Evolutionary conservation across 805 yeast genomes (phyloP).

Genomic region (Candida ficus): DNA sequence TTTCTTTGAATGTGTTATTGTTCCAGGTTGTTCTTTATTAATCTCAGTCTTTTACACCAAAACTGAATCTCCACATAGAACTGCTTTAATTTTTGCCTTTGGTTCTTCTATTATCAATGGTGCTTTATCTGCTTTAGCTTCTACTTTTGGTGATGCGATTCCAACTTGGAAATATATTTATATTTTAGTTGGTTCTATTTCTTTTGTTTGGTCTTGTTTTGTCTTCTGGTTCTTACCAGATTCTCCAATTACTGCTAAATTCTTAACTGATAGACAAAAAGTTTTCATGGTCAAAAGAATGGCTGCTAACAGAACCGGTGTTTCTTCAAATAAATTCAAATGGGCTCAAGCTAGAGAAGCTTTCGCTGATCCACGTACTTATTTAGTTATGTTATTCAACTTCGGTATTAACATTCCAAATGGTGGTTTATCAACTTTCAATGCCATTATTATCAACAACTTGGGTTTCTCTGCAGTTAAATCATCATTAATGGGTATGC

Average conservation of each 20-base stretch:
- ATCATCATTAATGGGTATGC: constrained; percentile 24
- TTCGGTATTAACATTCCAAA: constrained; percentile 29
- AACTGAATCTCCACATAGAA: constrained; percentile 37
- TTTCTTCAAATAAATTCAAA: constrained; percentile 35
- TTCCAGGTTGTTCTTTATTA: constrained; percentile 37
- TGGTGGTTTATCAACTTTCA: constrained; percentile 29
- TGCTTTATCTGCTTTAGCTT: constrained; percentile 40
- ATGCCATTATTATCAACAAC: constrained; percentile 24
- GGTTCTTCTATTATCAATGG: constrained; percentile 25
- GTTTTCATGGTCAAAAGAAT: constrained; percentile 37
- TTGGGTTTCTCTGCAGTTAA: constrained; percentile 21
- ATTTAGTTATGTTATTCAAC: constrained; percentile 27
- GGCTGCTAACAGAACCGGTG: constrained; percentile 39
- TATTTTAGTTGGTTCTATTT: constrained; percentile 45
- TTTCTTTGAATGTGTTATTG: constrained; percentile 33
- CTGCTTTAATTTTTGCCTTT: constrained; percentile 40
- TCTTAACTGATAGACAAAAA: constrained; percentile 38
- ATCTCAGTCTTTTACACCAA: constrained; percentile 35
- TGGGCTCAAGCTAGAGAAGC: constrained; percentile 40
- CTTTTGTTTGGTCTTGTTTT: constrained; percentile 31
- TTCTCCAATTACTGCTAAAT: constrained; percentile 40
- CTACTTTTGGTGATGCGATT: constrained; percentile 28
- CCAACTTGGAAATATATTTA: constrained; percentile 47
- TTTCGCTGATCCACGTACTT: constrained; percentile 35
- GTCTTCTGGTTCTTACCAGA: constrained; percentile 38